Percentiles rank a stretch among this genome's conserved stretches.
These are phyloP conservation scores for Pleurotus sapidus DNA, from an alignment of 768 basidiomycete species.

Conservation along the genomic window DNA sequence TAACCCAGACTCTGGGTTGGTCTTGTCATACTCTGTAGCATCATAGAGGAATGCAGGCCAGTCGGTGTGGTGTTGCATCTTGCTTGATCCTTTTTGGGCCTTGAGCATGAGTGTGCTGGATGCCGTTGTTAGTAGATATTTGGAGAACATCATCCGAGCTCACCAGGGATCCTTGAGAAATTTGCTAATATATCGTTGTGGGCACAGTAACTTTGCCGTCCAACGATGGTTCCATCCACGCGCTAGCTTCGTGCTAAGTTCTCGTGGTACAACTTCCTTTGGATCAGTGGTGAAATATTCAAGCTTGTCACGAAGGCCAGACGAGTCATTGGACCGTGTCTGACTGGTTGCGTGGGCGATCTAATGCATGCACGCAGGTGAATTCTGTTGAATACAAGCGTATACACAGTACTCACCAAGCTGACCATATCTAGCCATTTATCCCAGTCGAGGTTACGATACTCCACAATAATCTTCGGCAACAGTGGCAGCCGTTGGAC, in stretches of 20 bases:
- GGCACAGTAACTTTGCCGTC: not conserved
- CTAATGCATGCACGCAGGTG: not conserved
- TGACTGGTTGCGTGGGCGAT: not conserved
- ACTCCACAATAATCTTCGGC: not conserved
- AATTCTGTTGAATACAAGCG: not conserved
- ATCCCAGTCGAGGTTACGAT: not conserved
- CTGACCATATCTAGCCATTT: not conserved
- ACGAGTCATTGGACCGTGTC: not conserved
- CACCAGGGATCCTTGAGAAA: no score
- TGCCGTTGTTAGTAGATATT: not conserved
- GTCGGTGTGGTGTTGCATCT: not conserved
- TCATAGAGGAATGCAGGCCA: constrained; percentile 19
- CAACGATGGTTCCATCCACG: not conserved
- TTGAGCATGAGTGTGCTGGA: not conserved
- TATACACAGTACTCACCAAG: no score
- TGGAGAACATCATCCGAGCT: no score
- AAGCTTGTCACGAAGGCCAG: not conserved
- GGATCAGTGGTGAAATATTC: not conserved
- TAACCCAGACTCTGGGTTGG: constrained; percentile 12
- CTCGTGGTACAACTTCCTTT: not conserved
- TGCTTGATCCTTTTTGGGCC: not conserved
- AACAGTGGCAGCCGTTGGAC: not conserved
- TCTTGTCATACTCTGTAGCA: constrained; percentile 6
- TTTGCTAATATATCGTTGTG: not conserved
- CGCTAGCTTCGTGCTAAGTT: not conserved